Base-by-base conservation (phyloP, 2,329 filamentous ascomycete species). In the Xylariaceae sp. region DNA sequence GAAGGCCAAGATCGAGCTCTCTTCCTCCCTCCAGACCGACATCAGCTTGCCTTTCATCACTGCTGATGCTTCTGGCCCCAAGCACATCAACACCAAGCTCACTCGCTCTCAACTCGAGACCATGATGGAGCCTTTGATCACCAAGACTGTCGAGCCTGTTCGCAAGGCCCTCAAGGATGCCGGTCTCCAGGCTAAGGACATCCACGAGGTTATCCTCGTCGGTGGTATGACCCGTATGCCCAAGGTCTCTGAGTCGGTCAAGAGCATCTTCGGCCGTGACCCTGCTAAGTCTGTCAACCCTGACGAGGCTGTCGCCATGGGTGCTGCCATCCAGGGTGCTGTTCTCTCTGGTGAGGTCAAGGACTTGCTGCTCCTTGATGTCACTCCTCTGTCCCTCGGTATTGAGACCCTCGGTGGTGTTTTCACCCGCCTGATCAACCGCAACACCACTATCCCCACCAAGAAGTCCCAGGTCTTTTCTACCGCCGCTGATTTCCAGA, bases 171-270 rank as follows among this genome's bases (percentile, higher is more conserved):
- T 97, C 62, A 97, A 97, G 86, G 93, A 97, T 77, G 93, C 93
- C 75, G 87, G 88, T 77, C 86, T 97, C 51, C 82, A 90, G 76
- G 86, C 92, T 70, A 95, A 92, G 81, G 92, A 97, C 64, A 95
- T 97, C 74, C 90, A 97, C 79, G 93, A 97, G 75, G 90, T 97
- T 69, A 96, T 97, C 76, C 88, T 97, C 49, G 93, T 97, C 58
- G 93, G 93, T 87, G 93, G 93, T 80, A 97, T 97, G 92, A 97
- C 93, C 71, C 93, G 93, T 82, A 97, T 97, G 92, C 93, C 93
- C 76, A 97, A 97, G 88, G 93, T 97, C 68, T 83, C 86, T 65
- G 92, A 97, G 81, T 94, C 92, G 50, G 92, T 97, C 76, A 96
- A 96, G 88, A 86, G 81, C 81, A 92, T 97, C 76, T 97, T 97